Evolutionary conservation across 2,329 filamentous ascomycete genomes (phyloP).

Genomic region (Ophiosphaerella herpotricha): DNA sequence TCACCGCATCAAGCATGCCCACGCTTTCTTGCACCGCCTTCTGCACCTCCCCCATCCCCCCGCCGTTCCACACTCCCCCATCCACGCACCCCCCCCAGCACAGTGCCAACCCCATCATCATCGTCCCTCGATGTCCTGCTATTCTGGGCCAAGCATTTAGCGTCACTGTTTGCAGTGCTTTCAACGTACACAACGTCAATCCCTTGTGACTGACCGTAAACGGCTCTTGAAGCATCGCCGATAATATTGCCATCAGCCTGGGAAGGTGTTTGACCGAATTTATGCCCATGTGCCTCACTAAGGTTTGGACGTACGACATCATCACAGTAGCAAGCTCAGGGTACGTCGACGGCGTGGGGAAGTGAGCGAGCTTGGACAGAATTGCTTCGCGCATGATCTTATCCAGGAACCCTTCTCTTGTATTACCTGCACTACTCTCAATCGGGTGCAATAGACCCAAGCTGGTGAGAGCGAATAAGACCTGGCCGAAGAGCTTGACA

Average conservation of each 20-base stretch:
- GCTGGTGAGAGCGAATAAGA: slow-evolving; percentile 69
- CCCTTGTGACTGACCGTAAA: slow-evolving; percentile 63
- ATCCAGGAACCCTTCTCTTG: slow-evolving; percentile 47
- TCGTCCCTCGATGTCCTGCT: slow-evolving; percentile 63
- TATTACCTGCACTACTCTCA: slow-evolving; percentile 11
- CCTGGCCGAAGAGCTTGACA: slow-evolving; percentile 63
- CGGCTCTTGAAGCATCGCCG: slow-evolving; percentile 68
- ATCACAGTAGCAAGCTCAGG: slow-evolving; percentile 62
- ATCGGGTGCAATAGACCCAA: slow-evolving; percentile 48
- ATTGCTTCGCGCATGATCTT: slow-evolving; percentile 50
- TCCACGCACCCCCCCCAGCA: slow-evolving; percentile 41
- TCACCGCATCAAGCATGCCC: slow-evolving; percentile 34
- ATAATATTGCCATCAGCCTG: slow-evolving; percentile 70
- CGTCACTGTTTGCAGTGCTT: slow-evolving; percentile 63
- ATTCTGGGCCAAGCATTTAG: slow-evolving; percentile 72
- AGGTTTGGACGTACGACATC: slow-evolving; percentile 53
- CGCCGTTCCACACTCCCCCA: slow-evolving; percentile 20
- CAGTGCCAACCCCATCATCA: slow-evolving; percentile 62
- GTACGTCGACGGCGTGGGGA: slow-evolving; percentile 56
- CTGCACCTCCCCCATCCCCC: slow-evolving; percentile 17
- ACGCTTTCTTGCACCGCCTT: slow-evolving; percentile 26
- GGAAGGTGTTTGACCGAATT: slow-evolving; percentile 70
- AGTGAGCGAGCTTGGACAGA: slow-evolving; percentile 57
- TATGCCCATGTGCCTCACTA: slow-evolving; percentile 65
- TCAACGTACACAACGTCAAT: slow-evolving; percentile 59